Conservation (phyloP, 2,329 filamentous ascomycete genomes). For the Diaporthe caulivora region DNA sequence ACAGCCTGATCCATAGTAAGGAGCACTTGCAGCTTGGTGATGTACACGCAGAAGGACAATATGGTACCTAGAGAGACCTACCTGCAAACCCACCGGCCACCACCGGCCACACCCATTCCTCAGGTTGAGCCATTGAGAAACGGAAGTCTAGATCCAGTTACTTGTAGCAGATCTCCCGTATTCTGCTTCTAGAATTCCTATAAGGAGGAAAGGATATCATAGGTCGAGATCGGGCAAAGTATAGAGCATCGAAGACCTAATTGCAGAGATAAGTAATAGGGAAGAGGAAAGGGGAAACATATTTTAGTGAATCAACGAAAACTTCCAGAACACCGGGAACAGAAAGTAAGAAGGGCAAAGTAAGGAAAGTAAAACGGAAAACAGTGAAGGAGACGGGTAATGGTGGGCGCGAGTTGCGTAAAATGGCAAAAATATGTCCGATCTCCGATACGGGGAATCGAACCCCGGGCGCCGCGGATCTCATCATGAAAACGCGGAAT, state of each 20-base stretch:
- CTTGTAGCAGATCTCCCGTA: background rate
- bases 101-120: background rate
- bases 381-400: background rate
- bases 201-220: background rate
- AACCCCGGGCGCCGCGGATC: conserved; percentile 42
- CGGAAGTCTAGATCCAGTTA: background rate
- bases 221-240: background rate
- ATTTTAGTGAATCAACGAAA: background rate
- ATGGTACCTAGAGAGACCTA: background rate
- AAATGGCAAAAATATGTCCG: conserved; percentile 21
- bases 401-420: background rate
- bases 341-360: background rate
- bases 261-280: background rate
- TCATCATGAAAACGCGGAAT: conserved; percentile 40
- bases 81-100: background rate
- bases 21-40: background rate
- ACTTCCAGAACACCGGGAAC: background rate
- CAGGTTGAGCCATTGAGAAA: background rate
- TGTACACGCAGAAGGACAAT: background rate
- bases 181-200: background rate
- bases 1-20: background rate
- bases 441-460: conserved; percentile 43
- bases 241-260: background rate
- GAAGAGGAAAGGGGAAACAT: background rate
- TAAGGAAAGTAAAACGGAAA: background rate